phyloP scores from a whole-genome alignment of 331 rosid genomes.

The Pyracantha coccinea region DNA sequence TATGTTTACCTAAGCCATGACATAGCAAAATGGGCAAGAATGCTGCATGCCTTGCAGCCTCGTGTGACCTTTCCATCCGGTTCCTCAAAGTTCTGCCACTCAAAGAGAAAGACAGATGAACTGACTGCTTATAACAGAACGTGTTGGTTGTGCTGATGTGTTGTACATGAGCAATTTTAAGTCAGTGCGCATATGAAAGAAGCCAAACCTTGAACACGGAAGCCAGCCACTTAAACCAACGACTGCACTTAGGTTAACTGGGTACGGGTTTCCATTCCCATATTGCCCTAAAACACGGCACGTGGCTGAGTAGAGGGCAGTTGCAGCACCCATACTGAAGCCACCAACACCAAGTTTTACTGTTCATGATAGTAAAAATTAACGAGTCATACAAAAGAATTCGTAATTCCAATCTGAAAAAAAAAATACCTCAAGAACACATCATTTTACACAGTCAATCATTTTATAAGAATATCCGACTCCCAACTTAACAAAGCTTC shows the following conservation, averaged over 20 bases:
- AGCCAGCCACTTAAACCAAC: conserved; percentile 97
- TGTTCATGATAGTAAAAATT: conserved; percentile 22
- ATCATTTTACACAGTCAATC: background rate
- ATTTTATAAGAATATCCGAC: background rate
- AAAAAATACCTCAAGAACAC: background rate
- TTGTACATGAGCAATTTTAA: background rate
- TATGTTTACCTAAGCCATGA: conserved; percentile 72
- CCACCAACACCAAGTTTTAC: conserved; percentile 95
- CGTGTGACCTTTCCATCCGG: conserved; percentile 46
- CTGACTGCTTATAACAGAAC: too few species aligned
- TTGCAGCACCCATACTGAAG: conserved; percentile 97
- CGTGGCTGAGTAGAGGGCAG: conserved; percentile 85
- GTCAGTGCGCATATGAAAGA: conserved; percentile 16
- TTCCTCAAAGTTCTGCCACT: conserved; percentile 53
- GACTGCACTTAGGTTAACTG: conserved; percentile 62
- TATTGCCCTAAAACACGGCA: conserved; percentile 68
- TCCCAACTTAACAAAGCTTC: background rate
- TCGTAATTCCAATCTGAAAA: background rate
- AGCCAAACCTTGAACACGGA: conserved; percentile 87
- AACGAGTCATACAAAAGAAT: conserved; percentile 6
- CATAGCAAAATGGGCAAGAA: conserved; percentile 67
- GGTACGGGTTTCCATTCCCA: conserved; percentile 75
- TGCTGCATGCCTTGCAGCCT: conserved; percentile 74
- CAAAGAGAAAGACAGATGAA: background rate
- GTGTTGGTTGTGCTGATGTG: too few species aligned